Conservation (phyloP, 768 basidiomycete species). For the Tulasnella sp. region DNA sequence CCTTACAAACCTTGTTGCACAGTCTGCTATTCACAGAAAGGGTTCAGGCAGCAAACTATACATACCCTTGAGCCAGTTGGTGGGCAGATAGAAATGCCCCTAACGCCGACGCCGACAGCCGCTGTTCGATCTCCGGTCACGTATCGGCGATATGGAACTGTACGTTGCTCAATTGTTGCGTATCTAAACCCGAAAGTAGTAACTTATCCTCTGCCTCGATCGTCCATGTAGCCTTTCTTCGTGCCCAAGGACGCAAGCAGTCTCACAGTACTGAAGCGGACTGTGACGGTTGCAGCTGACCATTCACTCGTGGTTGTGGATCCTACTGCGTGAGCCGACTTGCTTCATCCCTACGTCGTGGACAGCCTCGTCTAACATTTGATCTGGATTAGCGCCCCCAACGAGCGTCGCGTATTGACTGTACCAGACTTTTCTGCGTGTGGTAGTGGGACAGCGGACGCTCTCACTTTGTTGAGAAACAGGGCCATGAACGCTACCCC, state of each 20-base stretch:
- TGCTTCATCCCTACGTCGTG: background rate
- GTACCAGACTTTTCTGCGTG: slow-evolving; percentile 62
- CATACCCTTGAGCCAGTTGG: slow-evolving; percentile 62
- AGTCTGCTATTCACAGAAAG: slow-evolving; percentile 75
- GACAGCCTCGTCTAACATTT: background rate
- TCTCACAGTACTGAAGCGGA: slow-evolving; percentile 62
- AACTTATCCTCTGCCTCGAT: background rate
- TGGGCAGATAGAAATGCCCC: background rate
- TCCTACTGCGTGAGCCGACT: slow-evolving; percentile 61
- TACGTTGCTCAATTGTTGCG: slow-evolving; percentile 43
- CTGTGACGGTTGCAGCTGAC: slow-evolving; percentile 65
- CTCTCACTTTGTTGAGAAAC: slow-evolving; percentile 56
- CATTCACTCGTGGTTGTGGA: slow-evolving; percentile 68
- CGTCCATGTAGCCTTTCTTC: slow-evolving; percentile 57
- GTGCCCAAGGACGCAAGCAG: slow-evolving; percentile 72
- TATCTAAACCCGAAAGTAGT: background rate
- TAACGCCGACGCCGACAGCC: background rate
- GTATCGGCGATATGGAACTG: slow-evolving; percentile 68
- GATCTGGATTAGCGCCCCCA: background rate
- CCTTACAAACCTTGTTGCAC: slow-evolving; percentile 8
- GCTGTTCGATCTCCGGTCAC: slow-evolving; percentile 28
- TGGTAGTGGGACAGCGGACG: slow-evolving; percentile 44
- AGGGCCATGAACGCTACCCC: slow-evolving; percentile 62
- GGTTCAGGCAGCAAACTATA: slow-evolving; percentile 61
- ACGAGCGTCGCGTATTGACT: slow-evolving; percentile 39